Base-by-base conservation (phyloP, 495 filamentous ascomycete species). In the Thozetella sp. region DNA sequence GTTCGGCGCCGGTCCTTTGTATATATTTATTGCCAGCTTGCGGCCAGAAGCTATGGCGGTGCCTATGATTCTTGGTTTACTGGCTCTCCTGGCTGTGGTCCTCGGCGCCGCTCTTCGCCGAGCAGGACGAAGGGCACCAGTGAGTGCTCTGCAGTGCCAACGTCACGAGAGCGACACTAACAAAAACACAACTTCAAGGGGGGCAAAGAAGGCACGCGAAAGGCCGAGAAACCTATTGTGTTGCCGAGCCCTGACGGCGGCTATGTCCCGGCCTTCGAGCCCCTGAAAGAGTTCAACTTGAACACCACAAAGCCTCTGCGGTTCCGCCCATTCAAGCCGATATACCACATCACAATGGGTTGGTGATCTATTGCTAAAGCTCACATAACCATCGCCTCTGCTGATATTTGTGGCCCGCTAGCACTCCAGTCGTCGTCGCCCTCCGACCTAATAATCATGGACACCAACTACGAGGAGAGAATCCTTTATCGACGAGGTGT, bases 271-370 rank as follows among this genome's bases (percentile, higher is more conserved):
- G 13, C 30, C 3, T 84, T 91, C 63, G 73, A 80, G 25, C 79
- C 88, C 4, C 72, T 91, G 0, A 51, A 70, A 0, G 68, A 76
- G 50, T 91, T 93, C 64, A 70, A 90, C 63, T 90, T 85, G 80
- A 60, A 76, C 51, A 72, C 73, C 0, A 84, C 80, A n/a, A 74
- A 83, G 37, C 90, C 89, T 0, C 56, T 82, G 2, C 79, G 87
- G 53, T 76, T 90, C 12, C 78, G 89, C 10, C 87, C 87, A 1
- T 92, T 91, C 71, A 90, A 88, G 63, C 82, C 87, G 13, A 89
- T 80, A 45, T 92, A 89, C 65, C 80, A 91, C 61, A 76, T 92
- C 56, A 89, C 88, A 1, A 91, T 93, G 89, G 87, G 89, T 88
- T 71, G 50, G 1, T 45, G 2, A 64, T 45, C 19, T 20, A 6